Evolutionary conservation across 208 protist species (phyloP).

Genomic region (Tetramitus jugosus): DNA sequence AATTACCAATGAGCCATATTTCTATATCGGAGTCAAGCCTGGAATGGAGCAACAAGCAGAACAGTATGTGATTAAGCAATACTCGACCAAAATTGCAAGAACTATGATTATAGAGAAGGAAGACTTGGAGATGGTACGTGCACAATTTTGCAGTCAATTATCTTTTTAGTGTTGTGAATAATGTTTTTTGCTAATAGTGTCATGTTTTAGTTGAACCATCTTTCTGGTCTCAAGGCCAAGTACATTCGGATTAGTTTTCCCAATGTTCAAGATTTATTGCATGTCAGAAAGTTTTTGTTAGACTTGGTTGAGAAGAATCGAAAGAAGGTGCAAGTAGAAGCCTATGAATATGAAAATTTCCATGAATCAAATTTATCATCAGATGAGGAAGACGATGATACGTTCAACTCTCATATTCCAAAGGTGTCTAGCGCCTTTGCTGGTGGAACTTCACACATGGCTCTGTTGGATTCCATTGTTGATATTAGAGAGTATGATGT

Average conservation of each 20-base stretch:
- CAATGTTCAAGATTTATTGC: slow-evolving; percentile 81
- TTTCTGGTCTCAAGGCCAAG: slow-evolving; percentile 75
- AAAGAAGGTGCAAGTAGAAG: slow-evolving; percentile 42
- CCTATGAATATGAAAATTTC: slow-evolving; percentile 24
- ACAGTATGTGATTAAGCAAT: slow-evolving; percentile 72
- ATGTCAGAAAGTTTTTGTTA: slow-evolving; percentile 66
- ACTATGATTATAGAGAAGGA: slow-evolving; percentile 79
- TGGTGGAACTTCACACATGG: background rate
- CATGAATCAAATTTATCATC: slow-evolving; percentile 23
- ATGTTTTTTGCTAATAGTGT: background rate
- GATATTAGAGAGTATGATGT: slow-evolving; percentile 99
- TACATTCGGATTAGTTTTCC: slow-evolving; percentile 88
- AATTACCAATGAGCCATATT: slow-evolving; percentile 54
- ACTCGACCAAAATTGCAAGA: slow-evolving; percentile 65
- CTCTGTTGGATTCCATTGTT: slow-evolving; percentile 65
- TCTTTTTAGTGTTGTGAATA: slow-evolving; percentile 20
- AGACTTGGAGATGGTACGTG: slow-evolving; percentile 77
- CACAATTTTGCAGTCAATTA: background rate
- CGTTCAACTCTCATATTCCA: no score
- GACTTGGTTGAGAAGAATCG: slow-evolving; percentile 66
- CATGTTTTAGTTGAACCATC: slow-evolving; percentile 71
- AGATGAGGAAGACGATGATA: slow-evolving; percentile 20
- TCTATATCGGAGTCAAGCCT: slow-evolving; percentile 53
- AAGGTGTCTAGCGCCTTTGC: background rate
- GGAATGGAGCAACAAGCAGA: slow-evolving; percentile 85